Base-by-base conservation (phyloP, 768 basidiomycete species). In the Hemileccinum rubropunctum region DNA sequence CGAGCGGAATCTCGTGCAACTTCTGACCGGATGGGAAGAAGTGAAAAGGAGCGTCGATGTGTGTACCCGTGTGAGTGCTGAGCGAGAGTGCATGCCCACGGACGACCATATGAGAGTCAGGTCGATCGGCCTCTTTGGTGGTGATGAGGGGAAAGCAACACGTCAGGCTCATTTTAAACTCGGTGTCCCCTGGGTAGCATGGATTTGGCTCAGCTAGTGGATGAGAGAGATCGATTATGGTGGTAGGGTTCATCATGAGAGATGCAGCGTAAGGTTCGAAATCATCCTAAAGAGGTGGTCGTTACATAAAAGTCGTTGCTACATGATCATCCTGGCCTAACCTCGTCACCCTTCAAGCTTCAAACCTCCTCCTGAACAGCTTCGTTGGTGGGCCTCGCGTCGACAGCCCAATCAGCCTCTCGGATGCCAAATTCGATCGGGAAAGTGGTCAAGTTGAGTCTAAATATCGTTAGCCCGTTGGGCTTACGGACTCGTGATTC, bases 1-100 rank as follows among this genome's bases (percentile, higher is more conserved):
- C 58, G 8, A 87, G 73, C 10, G 79, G 75, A 41, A 89, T 72
- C 44, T 82, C 71, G 54, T 83, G 80, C 40, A 89, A 72, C 9
- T 79, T 78, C 38, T 68, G 67, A 5, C 83, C 86, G 26, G 76
- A 70, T 4, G 68, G 66, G 65, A 84, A 67, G 70, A 88, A 89
- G 59, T 91, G 88, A 43, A 76, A 81, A 0, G 88, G 88, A 1
- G 87, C 84, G 58, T 91, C 88, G 64, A 90, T 74, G 68, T 91
- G 88, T 3, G 88, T 90, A 40, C 88, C 88, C 1, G 83, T 83
- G 60, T 90, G 88, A 1, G 87, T 81, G 4, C 83, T 78, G 18
- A 88, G 58, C 23, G 76, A 69, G 42, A 91, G 66, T 0, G 71
- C 47, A 6, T 64, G 59, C 20, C 67, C 61, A 3, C 59, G 59